Evolutionary conservation across 139 green algal genomes (phyloP), one percentile per base, ranked within the genome.

Genomic region (Eudorina sp.): DNA sequence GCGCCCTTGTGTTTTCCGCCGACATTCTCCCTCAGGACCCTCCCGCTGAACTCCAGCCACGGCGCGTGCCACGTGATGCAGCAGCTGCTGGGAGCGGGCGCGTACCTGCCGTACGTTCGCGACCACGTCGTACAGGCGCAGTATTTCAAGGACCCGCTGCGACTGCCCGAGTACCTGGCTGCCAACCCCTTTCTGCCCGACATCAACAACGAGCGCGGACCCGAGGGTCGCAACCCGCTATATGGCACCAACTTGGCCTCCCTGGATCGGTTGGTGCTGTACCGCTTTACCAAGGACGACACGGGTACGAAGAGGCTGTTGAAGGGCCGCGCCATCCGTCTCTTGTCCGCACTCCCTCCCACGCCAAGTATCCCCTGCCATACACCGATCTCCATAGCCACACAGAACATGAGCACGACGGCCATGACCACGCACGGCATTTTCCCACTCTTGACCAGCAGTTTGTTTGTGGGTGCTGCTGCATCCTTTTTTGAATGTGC

Each of bases 121-220:
- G 78, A 92, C 41, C 91, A 95, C 53, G 76, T 98, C 3, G 91
- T 99, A 14, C 97, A 98, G 85, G 79, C 53, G 69, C 78, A 75
- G 79, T 83, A 88, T 34, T 74, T 70, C 14, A 73, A 89, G 95
- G 95, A 97, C 74, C 95, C 96, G 0, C 80, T 85, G 41, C 85
- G 91, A 6, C 77, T 97, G 70, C 84, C 94, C 0, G 46, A 90
- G 9, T 98, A 98, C 90, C 66, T 96, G 60, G 11, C 55, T 1
- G 38, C 87, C 84, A 96, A 94, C 88, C 64, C 83, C 53, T 98
- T 98, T 87, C 89, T 98, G 53, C 91, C 96, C 1, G 95, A 98
- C 92, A 94, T 98, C 90, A 99, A 99, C 92, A 98, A 98, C 81
- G 96, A 99, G 85, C 70, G 86, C 3, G 78, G 78, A 9, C 27